Evolutionary conservation across 768 basidiomycete genomes (phyloP).

Genomic region (Hysterangium stoloniferum): DNA sequence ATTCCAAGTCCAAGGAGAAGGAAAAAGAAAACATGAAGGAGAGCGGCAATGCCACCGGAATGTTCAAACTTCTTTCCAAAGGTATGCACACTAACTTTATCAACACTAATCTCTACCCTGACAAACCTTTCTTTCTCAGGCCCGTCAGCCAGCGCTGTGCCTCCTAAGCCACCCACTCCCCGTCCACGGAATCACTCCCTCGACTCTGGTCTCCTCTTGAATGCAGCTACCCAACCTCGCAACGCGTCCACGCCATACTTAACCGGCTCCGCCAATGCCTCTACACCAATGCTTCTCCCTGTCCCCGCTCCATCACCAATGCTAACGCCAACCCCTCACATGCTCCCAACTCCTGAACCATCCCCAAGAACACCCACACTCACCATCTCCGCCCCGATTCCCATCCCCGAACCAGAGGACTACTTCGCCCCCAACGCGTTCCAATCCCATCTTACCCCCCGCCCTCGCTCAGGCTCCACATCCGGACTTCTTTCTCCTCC

Average conservation of each 20-base stretch:
- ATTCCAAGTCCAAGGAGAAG: constrained; percentile 61
- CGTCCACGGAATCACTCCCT: constrained; percentile 63
- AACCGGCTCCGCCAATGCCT: not conserved
- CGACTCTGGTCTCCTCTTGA: constrained; percentile 31
- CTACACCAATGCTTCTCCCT: too few species aligned
- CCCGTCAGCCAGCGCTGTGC: constrained; percentile 27
- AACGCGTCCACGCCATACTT: not conserved
- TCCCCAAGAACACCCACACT: not conserved
- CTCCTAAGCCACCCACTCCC: constrained; percentile 24
- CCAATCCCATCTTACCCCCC: constrained; percentile 20
- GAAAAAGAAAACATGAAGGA: too few species aligned
- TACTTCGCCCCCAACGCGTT: constrained; percentile 19
- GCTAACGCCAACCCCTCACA: constrained; percentile 24
- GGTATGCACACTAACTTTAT: constrained; percentile 25
- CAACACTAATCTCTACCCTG: constrained; percentile 6
- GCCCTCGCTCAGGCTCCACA: constrained; percentile 3
- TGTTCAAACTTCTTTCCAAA: constrained; percentile 28
- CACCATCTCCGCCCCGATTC: constrained; percentile 2
- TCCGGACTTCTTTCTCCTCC: constrained; percentile 4
- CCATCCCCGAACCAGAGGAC: constrained; percentile 10
- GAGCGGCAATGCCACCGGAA: constrained; percentile 6
- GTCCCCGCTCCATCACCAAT: too few species aligned
- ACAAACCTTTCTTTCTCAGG: not conserved
- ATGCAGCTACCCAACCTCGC: too few species aligned
- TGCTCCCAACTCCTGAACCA: constrained; percentile 14